Evolutionary conservation across 352 stramenopile genomes (phyloP).

Genomic region (Globisporangium nodosum): DNA sequence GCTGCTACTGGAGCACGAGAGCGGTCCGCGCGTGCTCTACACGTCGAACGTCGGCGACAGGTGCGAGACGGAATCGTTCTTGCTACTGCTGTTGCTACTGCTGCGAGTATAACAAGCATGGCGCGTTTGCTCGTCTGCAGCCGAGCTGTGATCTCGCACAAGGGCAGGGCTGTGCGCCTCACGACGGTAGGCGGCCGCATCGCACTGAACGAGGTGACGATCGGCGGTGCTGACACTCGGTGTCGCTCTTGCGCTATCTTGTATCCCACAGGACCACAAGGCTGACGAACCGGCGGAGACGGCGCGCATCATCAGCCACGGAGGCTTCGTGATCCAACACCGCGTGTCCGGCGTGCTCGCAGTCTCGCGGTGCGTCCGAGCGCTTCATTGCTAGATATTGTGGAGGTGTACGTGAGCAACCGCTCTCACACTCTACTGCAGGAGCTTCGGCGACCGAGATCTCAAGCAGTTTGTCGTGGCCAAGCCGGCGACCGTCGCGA

Average conservation of each 20-base stretch:
- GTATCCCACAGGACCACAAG: slow-evolving; percentile 54
- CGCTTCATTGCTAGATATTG: not conserved
- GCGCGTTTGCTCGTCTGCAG: slow-evolving; percentile 15
- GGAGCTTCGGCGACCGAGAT: slow-evolving; percentile 72
- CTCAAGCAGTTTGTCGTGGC: slow-evolving; percentile 71
- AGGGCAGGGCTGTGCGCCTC: slow-evolving; percentile 43
- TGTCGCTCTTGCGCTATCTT: not conserved
- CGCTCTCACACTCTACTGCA: slow-evolving; percentile 9
- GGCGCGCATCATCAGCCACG: slow-evolving; percentile 44
- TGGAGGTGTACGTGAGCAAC: too few relatives aligned
- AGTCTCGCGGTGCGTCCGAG: slow-evolving; percentile 47
- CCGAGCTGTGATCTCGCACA: slow-evolving; percentile 58
- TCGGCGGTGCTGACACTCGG: too few relatives aligned
- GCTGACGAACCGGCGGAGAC: slow-evolving; percentile 49
- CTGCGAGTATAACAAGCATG: too few relatives aligned
- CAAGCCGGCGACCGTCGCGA: slow-evolving; percentile 36
- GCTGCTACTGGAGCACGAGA: slow-evolving; percentile 36
- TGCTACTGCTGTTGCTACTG: too few relatives aligned
- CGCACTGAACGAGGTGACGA: too few relatives aligned
- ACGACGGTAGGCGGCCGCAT: slow-evolving; percentile 28
- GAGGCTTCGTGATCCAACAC: slow-evolving; percentile 69
- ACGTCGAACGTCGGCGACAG: slow-evolving; percentile 74
- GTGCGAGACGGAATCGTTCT: slow-evolving; percentile 11
- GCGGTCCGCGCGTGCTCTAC: slow-evolving; percentile 35
- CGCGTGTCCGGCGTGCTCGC: slow-evolving; percentile 68